Evolutionary conservation across 768 basidiomycete species (phyloP), one percentile per base, ranked within the genome.

Genomic region (Chiua virens): DNA sequence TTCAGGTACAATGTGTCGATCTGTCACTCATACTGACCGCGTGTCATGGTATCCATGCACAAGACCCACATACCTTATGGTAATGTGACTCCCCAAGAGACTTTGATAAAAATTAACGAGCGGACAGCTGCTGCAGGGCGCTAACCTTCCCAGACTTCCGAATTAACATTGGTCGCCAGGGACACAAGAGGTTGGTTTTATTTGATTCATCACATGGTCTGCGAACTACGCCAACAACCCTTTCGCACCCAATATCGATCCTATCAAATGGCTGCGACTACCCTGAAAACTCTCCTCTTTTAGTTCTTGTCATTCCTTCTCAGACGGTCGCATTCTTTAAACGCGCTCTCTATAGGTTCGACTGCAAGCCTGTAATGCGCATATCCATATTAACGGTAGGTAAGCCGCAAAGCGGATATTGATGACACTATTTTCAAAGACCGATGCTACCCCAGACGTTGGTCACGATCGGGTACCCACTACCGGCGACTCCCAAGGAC

Each of bases 351-450:
- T 18, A 45, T 23, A 36, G 20, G 49, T 48, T 47, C 42, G 49
- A 42, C 37, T 46, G 34, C 34, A 34, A 17, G 14, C 17, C 34
- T 36, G 43, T 54, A 13, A 43, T 38, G 34, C 42, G 35, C 51
- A 47, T 18, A 45, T 45, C 5, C 38, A 42, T 42, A 48, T 55
- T 54, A 27, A 50, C 21, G n/a, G 27, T 25, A 47, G 39, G 62
- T 50, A 25, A 56, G 53, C 55, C 48, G 48, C 52, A 63, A 66
- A 60, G 55, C 49, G 53, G 63, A 53, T 17, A 66, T 63, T 52
- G 55, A 47, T 47, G 42, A 22, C 30, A 21, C 22, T 34, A 14
- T 41, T 41, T 46, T 25, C 28, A 28, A 54, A 23, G 42, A 43
- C 30, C 40, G 14, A 51, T 41, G 27, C 25, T 50, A 15, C 32